Evolutionary conservation across 306 rosid species (phyloP), one percentile per base, ranked within the genome.

Genomic region (Benincasa hispida): DNA sequence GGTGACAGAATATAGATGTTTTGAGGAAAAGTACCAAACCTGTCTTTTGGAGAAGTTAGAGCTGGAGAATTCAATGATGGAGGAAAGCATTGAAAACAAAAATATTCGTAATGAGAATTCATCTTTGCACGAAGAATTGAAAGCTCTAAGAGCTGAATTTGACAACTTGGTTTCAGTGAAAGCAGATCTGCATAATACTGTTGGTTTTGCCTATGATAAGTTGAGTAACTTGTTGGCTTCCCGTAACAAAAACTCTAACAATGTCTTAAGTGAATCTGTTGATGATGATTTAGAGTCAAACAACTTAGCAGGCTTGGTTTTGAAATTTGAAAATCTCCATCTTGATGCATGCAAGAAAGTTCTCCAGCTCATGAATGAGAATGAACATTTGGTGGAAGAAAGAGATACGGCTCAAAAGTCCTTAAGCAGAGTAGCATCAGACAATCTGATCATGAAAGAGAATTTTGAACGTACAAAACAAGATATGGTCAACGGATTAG

Each of bases 261-360:
- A 81, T 60, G 77, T 81, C 79, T 79, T 83, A 75, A 67, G 77
- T 74, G 83, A 76, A 83, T 79, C 79, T 85, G 62, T 74, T 70
- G 77, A 69, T 75, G 80, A 60, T 72, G 88, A 83, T 79, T 84
- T 83, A 70, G 87, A 85, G 55, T 82, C 87, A 60, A 56, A 76
- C 21, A 86, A 86, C 80, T 79, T 90, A 67, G 84, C 84, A 57
- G 88, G 77, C 77, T 81, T 83, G 39, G 57, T 89, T 42, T 77
- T 82, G 87, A 87, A 54, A 76, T 83, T 92, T 48, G 97, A 90
- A 83, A 87, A 88, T 87, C 81, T 92, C 76, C 92, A 90, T 82
- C 81, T 74, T 45, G 83, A 73, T 73, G 83, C 88, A 28, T 85
- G 76, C 83, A 82, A 84, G 79, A 84, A 80, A 82, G 87, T 89